Evolutionary conservation across 768 basidiomycete species (phyloP).

Genomic region (Leccinellum rugosiceps): DNA sequence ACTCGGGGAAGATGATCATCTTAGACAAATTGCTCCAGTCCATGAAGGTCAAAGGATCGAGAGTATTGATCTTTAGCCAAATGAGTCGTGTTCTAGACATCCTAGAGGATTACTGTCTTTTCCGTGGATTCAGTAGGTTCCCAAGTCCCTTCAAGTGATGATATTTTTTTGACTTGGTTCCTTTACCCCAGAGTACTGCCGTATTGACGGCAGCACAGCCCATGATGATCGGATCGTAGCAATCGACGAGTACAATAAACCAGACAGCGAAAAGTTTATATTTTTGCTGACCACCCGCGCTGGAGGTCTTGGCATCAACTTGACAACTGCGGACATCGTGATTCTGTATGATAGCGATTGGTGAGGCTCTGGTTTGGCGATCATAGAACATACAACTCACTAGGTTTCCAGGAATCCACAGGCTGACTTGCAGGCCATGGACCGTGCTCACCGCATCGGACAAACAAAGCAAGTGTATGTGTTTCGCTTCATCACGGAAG

Average conservation of each 20-base stretch:
- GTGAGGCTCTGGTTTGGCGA: slow-evolving; percentile 38
- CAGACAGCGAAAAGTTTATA: slow-evolving; percentile 91
- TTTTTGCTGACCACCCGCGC: slow-evolving; percentile 96
- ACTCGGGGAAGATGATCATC: slow-evolving; percentile 96
- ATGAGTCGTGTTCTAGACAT: slow-evolving; percentile 99
- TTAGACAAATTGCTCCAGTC: slow-evolving; percentile 86
- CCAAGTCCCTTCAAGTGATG: not conserved
- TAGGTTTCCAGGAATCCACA: slow-evolving; percentile 80
- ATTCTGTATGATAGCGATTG: slow-evolving; percentile 97
- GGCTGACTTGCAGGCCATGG: slow-evolving; percentile 98
- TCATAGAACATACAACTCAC: not conserved
- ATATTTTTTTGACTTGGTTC: slow-evolving; percentile 2
- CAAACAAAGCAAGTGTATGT: slow-evolving; percentile 90
- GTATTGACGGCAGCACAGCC: slow-evolving; percentile 93
- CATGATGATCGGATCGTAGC: slow-evolving; percentile 95
- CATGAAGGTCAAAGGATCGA: slow-evolving; percentile 91
- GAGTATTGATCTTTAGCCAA: slow-evolving; percentile 96
- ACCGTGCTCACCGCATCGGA: slow-evolving; percentile 94
- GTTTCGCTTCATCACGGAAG: slow-evolving; percentile 80
- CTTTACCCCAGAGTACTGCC: slow-evolving; percentile 73
- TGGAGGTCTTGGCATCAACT: slow-evolving; percentile 94
- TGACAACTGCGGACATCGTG: slow-evolving; percentile 93
- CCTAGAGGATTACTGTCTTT: slow-evolving; percentile 94
- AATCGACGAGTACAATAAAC: slow-evolving; percentile 97
- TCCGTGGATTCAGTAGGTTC: slow-evolving; percentile 77